Percentiles rank a stretch among this genome's conserved stretches.
phyloP scores from a whole-genome alignment of 179 eudicot genomes.

The Heliamphora pulchella region DNA sequence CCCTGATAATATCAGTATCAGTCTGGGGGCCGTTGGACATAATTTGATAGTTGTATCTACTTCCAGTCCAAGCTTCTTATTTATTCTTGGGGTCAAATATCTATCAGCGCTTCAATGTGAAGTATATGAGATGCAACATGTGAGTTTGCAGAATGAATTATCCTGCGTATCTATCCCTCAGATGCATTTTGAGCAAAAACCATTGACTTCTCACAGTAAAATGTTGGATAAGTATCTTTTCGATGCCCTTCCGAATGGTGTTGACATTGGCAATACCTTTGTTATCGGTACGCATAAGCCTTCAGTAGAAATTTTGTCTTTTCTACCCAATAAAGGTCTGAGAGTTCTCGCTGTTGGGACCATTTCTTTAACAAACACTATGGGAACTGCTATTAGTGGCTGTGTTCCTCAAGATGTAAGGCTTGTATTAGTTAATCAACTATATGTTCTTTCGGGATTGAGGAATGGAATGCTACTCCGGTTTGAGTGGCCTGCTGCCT shows the following conservation, averaged over 20 bases:
- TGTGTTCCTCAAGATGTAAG: slow-evolving; percentile 94
- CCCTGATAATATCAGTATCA: slow-evolving; percentile 61
- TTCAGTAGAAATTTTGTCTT: slow-evolving; percentile 81
- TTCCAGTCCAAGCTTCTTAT: slow-evolving; percentile 74
- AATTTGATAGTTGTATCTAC: slow-evolving; percentile 75
- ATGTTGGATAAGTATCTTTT: slow-evolving; percentile 14
- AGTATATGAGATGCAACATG: slow-evolving; percentile 67
- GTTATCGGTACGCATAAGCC: slow-evolving; percentile 96
- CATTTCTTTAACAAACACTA: slow-evolving; percentile 64
- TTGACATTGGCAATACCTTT: slow-evolving; percentile 41
- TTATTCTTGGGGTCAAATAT: slow-evolving; percentile 62
- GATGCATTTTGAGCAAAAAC: slow-evolving; percentile 30
- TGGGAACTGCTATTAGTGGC: slow-evolving; percentile 73
- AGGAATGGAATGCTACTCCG: slow-evolving; percentile 95
- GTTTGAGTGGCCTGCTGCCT: slow-evolving; percentile 82
- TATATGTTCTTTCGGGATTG: slow-evolving; percentile 78
- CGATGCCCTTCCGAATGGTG: slow-evolving; percentile 35
- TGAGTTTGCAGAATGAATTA: slow-evolving; percentile 66
- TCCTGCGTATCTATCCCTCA: slow-evolving; percentile 85
- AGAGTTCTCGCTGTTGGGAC: slow-evolving; percentile 62
- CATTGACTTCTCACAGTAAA: slow-evolving; percentile 19
- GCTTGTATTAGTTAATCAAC: slow-evolving; percentile 81
- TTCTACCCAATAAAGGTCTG: slow-evolving; percentile 52
- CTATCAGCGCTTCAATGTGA: slow-evolving; percentile 43
- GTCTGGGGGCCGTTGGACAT: slow-evolving; percentile 75